Evolutionary conservation across 495 filamentous ascomycete genomes (phyloP), one percentile per base, ranked within the genome.

Genomic region (Tuber melanosporum): DNA sequence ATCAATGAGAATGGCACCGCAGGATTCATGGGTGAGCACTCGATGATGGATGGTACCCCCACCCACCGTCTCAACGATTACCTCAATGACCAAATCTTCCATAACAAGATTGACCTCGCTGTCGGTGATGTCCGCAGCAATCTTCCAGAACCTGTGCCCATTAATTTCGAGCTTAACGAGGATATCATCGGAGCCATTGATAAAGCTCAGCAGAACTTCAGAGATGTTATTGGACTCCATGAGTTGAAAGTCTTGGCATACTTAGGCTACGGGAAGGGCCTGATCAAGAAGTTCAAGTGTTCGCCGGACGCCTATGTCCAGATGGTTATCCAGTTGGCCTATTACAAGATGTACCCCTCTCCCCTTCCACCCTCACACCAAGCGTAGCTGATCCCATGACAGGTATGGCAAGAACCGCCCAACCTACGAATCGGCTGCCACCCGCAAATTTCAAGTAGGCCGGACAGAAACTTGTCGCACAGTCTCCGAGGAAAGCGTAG

Each of bases 241-340:
- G 93, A 99, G 85, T 90, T 99, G 69, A 89, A 91, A 26, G 95
- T 99, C 22, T 94, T 98, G 84, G 91, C 92, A 44, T 99, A 94
- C 88, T 94, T 97, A 84, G 95, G 92, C 82, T 99, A 99, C 85
- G 96, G 96, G 84, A 99, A 98, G 87, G 94, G 93, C 69, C 87
- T 99, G 71, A 98, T 99, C 88, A 99, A 99, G 91, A 96, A 97
- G 85, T 98, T 99, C 91, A 94, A 93, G 86, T 97, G 92, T 91
- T 96, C 92, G 74, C 96, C 96, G 46, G 96, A 99, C 81, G 96
- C 95, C 36, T 99, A 95, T 85, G 92, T 97, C 73, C 96, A 99
- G 87, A 95, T 98, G 94, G 87, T 97, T 85, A 98, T 99, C 86
- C 96, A 99, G 85, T 90, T 99, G 26, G 96, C 96, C 73, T 99